These are phyloP conservation scores for Daldinia sp. DNA, from an alignment of 2,329 filamentous ascomycete species.

Conservation along the genomic window DNA sequence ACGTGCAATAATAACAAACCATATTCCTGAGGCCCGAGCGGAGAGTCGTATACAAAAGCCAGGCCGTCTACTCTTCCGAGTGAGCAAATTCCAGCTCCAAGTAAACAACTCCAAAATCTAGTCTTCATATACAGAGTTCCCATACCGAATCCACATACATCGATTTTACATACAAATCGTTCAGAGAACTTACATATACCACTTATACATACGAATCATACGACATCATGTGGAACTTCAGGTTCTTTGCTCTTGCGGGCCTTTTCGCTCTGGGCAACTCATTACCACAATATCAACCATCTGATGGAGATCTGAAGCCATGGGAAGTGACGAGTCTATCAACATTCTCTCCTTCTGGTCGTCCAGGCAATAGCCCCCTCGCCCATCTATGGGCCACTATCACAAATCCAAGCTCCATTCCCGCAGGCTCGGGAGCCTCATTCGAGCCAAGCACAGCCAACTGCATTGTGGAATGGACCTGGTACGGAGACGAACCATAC, in stretches of 20 bases:
- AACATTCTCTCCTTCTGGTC: conserved; percentile 46
- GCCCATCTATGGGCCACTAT: conserved; percentile 45
- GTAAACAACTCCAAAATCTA: neutral
- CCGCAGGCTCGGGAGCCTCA: conserved; percentile 30
- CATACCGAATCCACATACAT: neutral
- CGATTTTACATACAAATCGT: neutral
- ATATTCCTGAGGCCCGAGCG: neutral
- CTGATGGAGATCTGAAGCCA: conserved; percentile 24
- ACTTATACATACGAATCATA: neutral
- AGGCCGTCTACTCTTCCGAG: neutral
- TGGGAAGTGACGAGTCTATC: conserved; percentile 47
- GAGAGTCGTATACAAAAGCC: neutral
- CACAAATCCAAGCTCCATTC: conserved; percentile 46
- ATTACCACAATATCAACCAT: neutral
- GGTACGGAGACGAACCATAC: conserved; percentile 33
- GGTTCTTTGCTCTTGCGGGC: conserved; percentile 18
- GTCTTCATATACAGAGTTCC: neutral
- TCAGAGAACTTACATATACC: neutral
- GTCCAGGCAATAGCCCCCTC: conserved; percentile 41
- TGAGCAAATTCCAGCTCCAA: neutral
- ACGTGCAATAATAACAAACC: conserved; percentile 16
- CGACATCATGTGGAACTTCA: conserved; percentile 23
- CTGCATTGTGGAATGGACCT: conserved; percentile 47
- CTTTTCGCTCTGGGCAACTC: conserved; percentile 20
- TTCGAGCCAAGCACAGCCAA: conserved; percentile 43